Percentiles rank a stretch among this genome's conserved stretches.
Evolutionary conservation across 108 stramenopile genomes (phyloP).

Genomic region (Skeletonema tropicum): DNA sequence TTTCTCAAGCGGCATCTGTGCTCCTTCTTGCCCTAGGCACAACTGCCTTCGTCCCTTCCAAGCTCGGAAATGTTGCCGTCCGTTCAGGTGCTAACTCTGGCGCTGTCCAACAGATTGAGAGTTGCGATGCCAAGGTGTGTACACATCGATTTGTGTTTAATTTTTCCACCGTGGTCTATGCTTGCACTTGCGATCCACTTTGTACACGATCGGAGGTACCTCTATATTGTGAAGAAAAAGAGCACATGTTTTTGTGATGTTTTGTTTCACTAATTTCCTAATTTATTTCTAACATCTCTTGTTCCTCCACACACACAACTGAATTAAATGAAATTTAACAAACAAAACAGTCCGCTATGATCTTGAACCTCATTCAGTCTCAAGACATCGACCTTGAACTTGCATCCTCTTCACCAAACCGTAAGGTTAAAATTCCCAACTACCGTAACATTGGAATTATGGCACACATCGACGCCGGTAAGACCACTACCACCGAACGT

Average conservation of each 20-base stretch:
- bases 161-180: not conserved
- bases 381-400: constrained; percentile 71
- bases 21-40: constrained; percentile 27
- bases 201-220: too few species aligned
- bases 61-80: constrained; percentile 3
- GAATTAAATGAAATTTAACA: not conserved
- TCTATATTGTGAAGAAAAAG: not conserved
- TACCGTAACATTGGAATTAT: constrained; percentile 99
- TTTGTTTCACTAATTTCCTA: not conserved
- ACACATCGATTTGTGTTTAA: not conserved
- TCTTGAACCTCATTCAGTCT: constrained; percentile 22
- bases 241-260: not conserved
- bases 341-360: constrained; percentile 9
- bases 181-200: not conserved
- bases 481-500: constrained; percentile 99
- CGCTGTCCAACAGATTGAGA: not conserved
- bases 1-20: constrained; percentile 34
- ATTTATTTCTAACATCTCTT: not conserved
- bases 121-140: constrained; percentile 14
- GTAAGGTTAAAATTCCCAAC: constrained; percentile 77
- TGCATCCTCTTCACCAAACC: constrained; percentile 72
- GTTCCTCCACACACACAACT: not conserved
- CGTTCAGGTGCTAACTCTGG: not conserved
- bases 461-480: constrained; percentile 99
- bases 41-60: constrained; percentile 45